Evolutionary conservation across 1,139 yeast genomes (phyloP), one percentile per base, ranked within the genome.

Genomic region (Hyphopichia wangnamkhiaoensis): DNA sequence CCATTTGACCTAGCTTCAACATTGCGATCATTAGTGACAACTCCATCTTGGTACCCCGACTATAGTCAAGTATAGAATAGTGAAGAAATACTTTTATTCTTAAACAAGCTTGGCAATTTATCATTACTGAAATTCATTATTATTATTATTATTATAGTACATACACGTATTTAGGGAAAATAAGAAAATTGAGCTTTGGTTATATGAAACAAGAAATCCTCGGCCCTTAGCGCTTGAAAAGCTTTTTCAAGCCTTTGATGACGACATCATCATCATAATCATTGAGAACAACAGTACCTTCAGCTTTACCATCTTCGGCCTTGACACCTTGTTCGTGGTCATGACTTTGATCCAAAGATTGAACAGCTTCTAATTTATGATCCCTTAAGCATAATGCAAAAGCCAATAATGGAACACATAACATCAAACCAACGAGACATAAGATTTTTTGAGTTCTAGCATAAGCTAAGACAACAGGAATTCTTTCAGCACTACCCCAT

Each of bases 401-500:
- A 3, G 62, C 42, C 16, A 83, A 56, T 47, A 82, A 64, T 28
- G 84, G 77, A 40, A 76, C 69, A 54, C 80, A 70, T 50, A 82
- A 71, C 33, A 74, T 69, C 31, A 82, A 56, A 12, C 86, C 88
- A 21, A 79, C 74, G 37, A 80, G 62, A 42, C 82, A 72, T 52
- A 82, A 72, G 41, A 78, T 59, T 53, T 70, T 68, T 61, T 84
- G 91, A 34, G 82, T 74, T 42, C 79, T 63, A 42, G 74, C 74
- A 58, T 84, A 84, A 2, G 87, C 77, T 33, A 58, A 61, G 5
- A 80, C 84, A 38, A 81, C 66, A 1, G 77, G 81, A 5, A 59
- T 50, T 61, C 90, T 75, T 46, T 74, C 78, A 9, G 82, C 76
- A 2, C 83, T 63, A 1, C 80, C 87, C 85, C 86, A 80, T 2